Evolutionary conservation across 1,139 yeast genomes (phyloP).

Genomic region (Debaryomycetaceae sp.): DNA sequence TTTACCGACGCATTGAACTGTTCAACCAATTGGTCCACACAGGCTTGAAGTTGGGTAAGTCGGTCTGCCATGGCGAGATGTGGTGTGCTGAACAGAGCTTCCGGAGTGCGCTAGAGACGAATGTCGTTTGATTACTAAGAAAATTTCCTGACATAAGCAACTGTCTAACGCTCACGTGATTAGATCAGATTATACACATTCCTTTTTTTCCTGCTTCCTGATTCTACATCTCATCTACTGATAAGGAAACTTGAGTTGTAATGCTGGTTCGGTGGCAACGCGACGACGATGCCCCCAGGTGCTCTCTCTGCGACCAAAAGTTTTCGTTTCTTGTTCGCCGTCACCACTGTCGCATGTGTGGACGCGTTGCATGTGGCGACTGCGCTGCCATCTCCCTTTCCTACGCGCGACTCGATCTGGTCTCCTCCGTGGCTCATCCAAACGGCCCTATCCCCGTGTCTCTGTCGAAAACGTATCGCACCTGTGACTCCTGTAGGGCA

Average conservation of each 20-base stretch:
- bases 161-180: no score
- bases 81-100: no score
- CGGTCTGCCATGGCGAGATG: constrained; percentile 58
- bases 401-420: constrained; percentile 20
- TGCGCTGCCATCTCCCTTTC: constrained; percentile 44
- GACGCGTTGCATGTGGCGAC: constrained; percentile 59
- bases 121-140: no score
- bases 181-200: no score
- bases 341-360: constrained; percentile 89
- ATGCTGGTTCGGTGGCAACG: no score
- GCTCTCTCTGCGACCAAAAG: constrained; percentile 47
- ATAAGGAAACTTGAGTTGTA: no score
- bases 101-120: no score
- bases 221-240: no score
- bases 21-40: constrained; percentile 83
- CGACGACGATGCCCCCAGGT: constrained; percentile 49
- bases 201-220: no score
- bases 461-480: constrained; percentile 34
- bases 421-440: constrained; percentile 24
- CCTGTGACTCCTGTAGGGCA: constrained; percentile 63
- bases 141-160: no score
- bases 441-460: constrained; percentile 15
- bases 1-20: constrained; percentile 88
- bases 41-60: constrained; percentile 82
- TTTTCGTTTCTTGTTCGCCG: constrained; percentile 67